Evolutionary conservation across 2,329 filamentous ascomycete genomes (phyloP).

Genomic region (Phoma sp.): DNA sequence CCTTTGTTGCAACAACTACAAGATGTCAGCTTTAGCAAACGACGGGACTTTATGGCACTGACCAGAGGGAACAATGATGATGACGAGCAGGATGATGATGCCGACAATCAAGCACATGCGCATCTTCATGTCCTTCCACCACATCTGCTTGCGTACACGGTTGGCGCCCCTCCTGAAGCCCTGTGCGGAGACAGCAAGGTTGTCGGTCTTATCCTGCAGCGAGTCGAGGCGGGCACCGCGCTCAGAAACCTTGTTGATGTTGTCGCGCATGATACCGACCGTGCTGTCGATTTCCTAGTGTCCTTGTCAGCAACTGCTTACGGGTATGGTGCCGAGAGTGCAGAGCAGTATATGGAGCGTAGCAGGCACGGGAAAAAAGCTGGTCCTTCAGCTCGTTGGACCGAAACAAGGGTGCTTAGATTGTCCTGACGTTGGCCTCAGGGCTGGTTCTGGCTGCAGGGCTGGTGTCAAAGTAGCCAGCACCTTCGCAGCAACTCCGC

Average conservation of each 20-base stretch:
- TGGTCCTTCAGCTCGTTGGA: not conserved
- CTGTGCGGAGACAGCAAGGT: conserved; percentile 89
- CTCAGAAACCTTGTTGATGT: conserved; percentile 95
- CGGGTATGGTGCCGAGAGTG: not conserved
- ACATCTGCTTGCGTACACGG: conserved; percentile 92
- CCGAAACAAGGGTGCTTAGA: not conserved
- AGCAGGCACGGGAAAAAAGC: not conserved
- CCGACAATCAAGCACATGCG: conserved; percentile 92
- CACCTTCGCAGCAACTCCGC: not conserved
- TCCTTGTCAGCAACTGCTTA: conserved; percentile 8
- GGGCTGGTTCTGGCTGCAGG: conserved; percentile 12
- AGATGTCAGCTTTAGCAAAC: conserved; percentile 14
- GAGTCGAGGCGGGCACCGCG: conserved; percentile 88
- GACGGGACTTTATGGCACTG: conserved; percentile 45
- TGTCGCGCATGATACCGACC: conserved; percentile 92
- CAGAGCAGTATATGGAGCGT: not conserved
- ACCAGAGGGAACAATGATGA: conserved; percentile 96
- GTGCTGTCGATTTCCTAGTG: conserved; percentile 94
- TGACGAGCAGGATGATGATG: conserved; percentile 86
- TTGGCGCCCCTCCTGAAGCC: conserved; percentile 97
- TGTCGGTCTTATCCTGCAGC: conserved; percentile 91
- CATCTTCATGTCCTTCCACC: conserved; percentile 99
- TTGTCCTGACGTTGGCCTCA: conserved; percentile 8
- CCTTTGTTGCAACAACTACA: conserved; percentile 36
- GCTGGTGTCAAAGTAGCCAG: not conserved